Conservation (phyloP, 2,329 filamentous ascomycete genomes). For the Stromatinia cepivora region DNA sequence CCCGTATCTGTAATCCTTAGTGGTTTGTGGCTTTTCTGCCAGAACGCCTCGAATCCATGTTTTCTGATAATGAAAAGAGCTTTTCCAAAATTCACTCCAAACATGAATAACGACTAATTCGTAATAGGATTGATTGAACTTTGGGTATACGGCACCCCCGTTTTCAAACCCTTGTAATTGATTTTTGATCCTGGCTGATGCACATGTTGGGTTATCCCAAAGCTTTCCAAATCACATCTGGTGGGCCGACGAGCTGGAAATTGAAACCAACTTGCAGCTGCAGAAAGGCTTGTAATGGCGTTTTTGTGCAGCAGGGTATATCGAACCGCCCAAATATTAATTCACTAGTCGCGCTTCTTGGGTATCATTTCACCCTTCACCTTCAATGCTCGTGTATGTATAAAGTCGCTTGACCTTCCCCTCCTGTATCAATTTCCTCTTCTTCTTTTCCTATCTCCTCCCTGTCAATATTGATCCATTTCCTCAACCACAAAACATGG, state of each 20-base stretch:
- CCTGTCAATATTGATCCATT: constrained; percentile 1
- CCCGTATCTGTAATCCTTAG: background rate
- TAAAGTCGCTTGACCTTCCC: constrained; percentile 9
- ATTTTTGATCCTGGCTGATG: background rate
- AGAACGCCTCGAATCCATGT: background rate
- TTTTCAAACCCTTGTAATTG: background rate
- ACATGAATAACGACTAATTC: constrained; percentile 9
- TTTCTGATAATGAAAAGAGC: constrained; percentile 8
- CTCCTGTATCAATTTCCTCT: background rate
- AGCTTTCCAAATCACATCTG: constrained; percentile 8
- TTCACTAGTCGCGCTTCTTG: constrained; percentile 10
- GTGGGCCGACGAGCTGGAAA: constrained; percentile 24
- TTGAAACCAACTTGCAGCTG: constrained; percentile 19
- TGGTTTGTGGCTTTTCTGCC: background rate
- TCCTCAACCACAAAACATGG: constrained; percentile 29
- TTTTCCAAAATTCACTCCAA: background rate
- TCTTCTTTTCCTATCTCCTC: background rate
- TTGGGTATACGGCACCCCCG: constrained; percentile 1
- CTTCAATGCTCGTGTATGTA: background rate
- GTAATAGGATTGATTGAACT: background rate
- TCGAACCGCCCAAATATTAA: background rate
- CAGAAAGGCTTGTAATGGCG: constrained; percentile 10
- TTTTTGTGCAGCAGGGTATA: constrained; percentile 6
- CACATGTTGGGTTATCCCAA: background rate
- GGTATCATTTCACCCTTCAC: background rate